Evolutionary conservation across 164 flowering plant genomes (phyloP).

Genomic region (Sedum album): DNA sequence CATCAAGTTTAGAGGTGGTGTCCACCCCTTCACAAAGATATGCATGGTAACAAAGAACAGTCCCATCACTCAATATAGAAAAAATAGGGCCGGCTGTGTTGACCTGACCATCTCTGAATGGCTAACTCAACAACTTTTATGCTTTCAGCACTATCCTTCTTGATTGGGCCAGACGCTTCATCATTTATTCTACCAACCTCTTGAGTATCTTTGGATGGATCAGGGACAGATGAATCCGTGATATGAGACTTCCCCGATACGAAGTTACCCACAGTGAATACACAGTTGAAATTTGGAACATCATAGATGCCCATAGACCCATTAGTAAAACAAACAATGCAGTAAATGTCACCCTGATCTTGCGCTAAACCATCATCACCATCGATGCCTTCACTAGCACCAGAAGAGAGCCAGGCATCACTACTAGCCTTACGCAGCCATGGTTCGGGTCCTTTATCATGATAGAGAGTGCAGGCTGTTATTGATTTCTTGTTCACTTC

Average conservation of each 20-base stretch:
- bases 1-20: constrained; percentile 47
- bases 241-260: constrained; percentile 65
- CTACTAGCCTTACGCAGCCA: constrained; percentile 92
- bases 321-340: constrained; percentile 78
- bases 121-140: constrained; percentile 78
- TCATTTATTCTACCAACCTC: constrained; percentile 17
- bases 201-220: constrained; percentile 27
- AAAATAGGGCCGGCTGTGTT: constrained; percentile 75
- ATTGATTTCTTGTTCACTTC: constrained; percentile 48
- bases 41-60: constrained; percentile 91
- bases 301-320: constrained; percentile 88
- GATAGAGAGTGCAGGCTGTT: constrained; percentile 83
- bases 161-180: constrained; percentile 32
- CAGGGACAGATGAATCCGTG: constrained; percentile 38
- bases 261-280: constrained; percentile 72
- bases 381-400: constrained; percentile 74
- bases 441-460: constrained; percentile 93
- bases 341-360: constrained; percentile 91
- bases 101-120: constrained; percentile 87
- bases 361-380: constrained; percentile 69
- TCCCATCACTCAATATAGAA: constrained; percentile 81
- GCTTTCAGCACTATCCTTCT: constrained; percentile 48
- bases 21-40: constrained; percentile 76
- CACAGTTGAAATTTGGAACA: constrained; percentile 79
- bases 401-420: constrained; percentile 98